phyloP scores from a whole-genome alignment of 345 rosid genomes.

The Eucalyptus pauciflora region DNA sequence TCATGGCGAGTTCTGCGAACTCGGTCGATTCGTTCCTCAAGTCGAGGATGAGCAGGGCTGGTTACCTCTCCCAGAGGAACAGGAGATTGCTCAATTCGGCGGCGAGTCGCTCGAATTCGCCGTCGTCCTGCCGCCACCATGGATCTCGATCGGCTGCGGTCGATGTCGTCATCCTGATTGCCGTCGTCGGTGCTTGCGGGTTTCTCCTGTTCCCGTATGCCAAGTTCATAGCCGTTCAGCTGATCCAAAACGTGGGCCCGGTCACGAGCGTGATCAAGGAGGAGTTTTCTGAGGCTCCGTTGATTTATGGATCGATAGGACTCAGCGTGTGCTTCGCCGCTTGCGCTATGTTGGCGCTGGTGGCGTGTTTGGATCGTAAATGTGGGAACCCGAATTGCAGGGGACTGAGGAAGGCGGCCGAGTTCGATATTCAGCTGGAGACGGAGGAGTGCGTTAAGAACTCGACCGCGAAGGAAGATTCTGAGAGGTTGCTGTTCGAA shows the following conservation, averaged over 20 bases:
- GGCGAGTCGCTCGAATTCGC: conserved; percentile 13
- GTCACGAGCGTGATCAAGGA: conserved; percentile 39
- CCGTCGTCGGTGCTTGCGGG: conserved; percentile 64
- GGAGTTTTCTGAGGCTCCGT: conserved; percentile 49
- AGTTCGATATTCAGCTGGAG: conserved; percentile 89
- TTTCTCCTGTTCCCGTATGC: conserved; percentile 65
- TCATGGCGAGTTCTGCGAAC: conserved; percentile 48
- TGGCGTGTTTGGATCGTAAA: conserved; percentile 46
- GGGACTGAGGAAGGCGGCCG: conserved; percentile 70
- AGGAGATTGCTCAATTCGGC: conserved; percentile 21
- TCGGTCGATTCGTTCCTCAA: conserved; percentile 30
- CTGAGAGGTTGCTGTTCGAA: conserved; percentile 49
- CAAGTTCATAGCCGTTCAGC: conserved; percentile 20
- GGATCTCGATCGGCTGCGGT: conserved; percentile 64
- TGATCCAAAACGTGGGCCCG: conserved; percentile 24
- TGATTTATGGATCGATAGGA: conserved; percentile 63
- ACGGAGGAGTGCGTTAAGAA: conserved; percentile 83
- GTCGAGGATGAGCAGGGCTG: conserved; percentile 13
- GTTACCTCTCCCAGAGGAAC: conserved; percentile 14
- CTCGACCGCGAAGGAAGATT: conserved; percentile 25
- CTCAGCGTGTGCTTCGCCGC: conserved; percentile 49
- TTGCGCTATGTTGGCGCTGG: conserved; percentile 48
- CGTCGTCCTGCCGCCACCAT: conserved; percentile 23
- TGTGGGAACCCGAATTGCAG: conserved; percentile 79
- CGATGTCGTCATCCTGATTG: conserved; percentile 62